These are phyloP conservation scores for Letharia columbiana DNA, from an alignment of 495 filamentous ascomycete species.

Conservation along the genomic window DNA sequence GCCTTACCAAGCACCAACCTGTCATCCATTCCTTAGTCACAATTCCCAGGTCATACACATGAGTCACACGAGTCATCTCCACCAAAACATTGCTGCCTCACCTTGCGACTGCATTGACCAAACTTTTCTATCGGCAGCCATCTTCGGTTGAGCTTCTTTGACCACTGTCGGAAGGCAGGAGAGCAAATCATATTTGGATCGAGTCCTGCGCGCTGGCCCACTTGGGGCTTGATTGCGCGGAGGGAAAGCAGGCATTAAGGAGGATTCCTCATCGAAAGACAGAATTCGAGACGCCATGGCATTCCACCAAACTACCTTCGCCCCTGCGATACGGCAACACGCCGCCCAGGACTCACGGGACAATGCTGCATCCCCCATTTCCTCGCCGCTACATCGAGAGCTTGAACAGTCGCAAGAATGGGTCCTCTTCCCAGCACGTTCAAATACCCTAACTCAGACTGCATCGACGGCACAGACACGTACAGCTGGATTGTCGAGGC, in stretches of 20 bases:
- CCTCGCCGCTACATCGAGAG: slow-evolving; percentile 33
- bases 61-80: not conserved
- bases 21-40: not conserved
- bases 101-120: not conserved
- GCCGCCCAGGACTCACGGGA: slow-evolving; percentile 44
- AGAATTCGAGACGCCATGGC: slow-evolving; percentile 50
- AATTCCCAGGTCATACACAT: not conserved
- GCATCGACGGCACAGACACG: slow-evolving; percentile 65
- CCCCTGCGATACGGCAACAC: slow-evolving; percentile 48
- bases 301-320: slow-evolving; percentile 67
- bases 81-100: not conserved
- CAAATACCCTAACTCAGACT: slow-evolving; percentile 55
- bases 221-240: not conserved
- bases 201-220: not conserved
- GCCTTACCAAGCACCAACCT: not conserved
- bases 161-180: not conserved
- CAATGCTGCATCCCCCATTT: slow-evolving; percentile 33
- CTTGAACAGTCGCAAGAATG: slow-evolving; percentile 79
- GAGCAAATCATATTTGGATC: not conserved
- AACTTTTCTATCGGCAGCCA: not conserved
- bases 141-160: not conserved
- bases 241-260: not conserved
- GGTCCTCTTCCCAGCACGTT: slow-evolving; percentile 78
- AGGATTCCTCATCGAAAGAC: not conserved
- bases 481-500: slow-evolving; percentile 64